These are phyloP conservation scores for Microglena sp. DNA, from an alignment of 139 green algal species.

Conservation along the genomic window DNA sequence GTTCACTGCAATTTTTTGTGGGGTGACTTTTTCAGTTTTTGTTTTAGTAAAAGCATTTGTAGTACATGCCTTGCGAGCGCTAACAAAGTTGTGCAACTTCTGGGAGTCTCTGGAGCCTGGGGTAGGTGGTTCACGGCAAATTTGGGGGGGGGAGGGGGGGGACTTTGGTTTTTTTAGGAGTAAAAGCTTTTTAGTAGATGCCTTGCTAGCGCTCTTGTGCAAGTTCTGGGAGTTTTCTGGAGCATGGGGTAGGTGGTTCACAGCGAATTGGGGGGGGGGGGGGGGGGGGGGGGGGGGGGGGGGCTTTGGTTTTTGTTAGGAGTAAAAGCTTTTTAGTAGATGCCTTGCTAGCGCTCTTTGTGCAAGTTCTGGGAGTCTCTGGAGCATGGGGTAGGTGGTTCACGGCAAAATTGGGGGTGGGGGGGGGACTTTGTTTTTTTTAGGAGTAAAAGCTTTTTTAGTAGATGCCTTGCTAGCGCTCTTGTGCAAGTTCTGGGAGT, in stretches of 20 bases:
- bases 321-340: too few relatives aligned
- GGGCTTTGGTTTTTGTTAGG: too few relatives aligned
- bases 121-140: neutral
- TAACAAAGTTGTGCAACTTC: too few relatives aligned
- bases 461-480: neutral
- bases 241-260: neutral
- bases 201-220: neutral
- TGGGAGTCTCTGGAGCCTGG: conserved; percentile 4
- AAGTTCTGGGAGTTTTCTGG: neutral
- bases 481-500: neutral
- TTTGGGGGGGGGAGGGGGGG: too few relatives aligned
- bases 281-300: too few relatives aligned
- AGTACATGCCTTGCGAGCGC: conserved; percentile 46
- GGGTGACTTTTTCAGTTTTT: neutral
- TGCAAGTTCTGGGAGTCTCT: conserved; percentile 3
- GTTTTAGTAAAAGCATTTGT: neutral
- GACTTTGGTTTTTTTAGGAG: neutral
- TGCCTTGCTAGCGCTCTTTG: conserved; percentile 66
- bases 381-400: conserved; percentile 3
- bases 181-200: neutral
- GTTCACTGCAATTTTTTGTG: neutral
- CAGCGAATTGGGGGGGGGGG: too few relatives aligned
- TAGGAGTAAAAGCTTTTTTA: too few relatives aligned
- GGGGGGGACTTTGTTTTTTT: too few relatives aligned
- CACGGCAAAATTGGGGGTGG: neutral